These are phyloP conservation scores for Triticum monococcum DNA, from an alignment of 176 grass and related monocot species.

Conservation along the genomic window DNA sequence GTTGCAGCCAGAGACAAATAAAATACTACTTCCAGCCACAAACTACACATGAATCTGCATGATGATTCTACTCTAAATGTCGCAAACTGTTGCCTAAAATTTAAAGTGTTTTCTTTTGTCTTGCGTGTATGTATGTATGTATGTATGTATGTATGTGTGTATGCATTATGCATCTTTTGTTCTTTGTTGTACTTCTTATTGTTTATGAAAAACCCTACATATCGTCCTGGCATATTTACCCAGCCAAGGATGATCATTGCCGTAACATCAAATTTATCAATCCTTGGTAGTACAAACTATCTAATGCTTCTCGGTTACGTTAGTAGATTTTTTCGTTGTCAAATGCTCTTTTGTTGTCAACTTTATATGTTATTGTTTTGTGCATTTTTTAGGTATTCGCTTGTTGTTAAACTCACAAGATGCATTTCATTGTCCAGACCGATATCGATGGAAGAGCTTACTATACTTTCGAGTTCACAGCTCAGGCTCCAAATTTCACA, in stretches of 20 bases:
- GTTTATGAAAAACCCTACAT: background rate
- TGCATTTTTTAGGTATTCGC: background rate
- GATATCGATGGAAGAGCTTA: constrained; percentile 86
- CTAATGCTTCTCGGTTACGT: background rate
- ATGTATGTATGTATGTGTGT: background rate
- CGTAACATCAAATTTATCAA: background rate
- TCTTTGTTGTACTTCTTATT: background rate
- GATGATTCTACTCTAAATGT: too few species aligned
- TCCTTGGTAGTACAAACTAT: background rate
- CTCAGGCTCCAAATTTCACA: constrained; percentile 83
- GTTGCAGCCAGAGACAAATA: background rate
- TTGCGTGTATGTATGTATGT: too few species aligned
- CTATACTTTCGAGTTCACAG: constrained; percentile 93
- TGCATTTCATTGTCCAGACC: constrained; percentile 38
- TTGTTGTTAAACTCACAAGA: background rate
- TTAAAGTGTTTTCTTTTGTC: too few species aligned
- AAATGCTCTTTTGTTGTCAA: background rate
- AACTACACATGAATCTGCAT: background rate
- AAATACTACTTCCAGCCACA: background rate
- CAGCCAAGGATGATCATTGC: background rate
- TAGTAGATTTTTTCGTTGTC: background rate
- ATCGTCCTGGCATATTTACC: background rate
- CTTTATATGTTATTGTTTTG: background rate
- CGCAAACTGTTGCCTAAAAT: too few species aligned
- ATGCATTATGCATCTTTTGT: background rate